Conservation (phyloP, 805 yeast species). For the Saccharomyces kudriavzevii region DNA sequence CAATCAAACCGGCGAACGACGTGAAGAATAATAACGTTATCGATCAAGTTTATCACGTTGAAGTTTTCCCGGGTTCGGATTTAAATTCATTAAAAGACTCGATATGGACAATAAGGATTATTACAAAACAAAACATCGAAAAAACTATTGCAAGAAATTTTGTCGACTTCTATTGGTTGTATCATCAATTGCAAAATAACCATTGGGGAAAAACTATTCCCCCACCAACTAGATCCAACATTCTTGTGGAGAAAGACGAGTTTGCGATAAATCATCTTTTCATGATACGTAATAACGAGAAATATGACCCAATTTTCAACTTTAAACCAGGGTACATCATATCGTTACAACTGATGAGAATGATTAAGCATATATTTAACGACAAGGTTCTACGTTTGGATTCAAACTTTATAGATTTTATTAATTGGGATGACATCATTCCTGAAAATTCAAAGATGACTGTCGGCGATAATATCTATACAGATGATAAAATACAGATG, state of each 20-base stretch:
- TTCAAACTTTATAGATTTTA: constrained; percentile 54
- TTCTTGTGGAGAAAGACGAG: constrained; percentile 57
- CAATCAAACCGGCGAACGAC: background rate
- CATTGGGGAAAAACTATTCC: constrained; percentile 88
- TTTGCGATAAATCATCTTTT: constrained; percentile 77
- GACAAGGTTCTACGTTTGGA: constrained; percentile 72
- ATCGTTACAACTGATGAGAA: background rate
- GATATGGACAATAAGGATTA: background rate
- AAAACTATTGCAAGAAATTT: constrained; percentile 49
- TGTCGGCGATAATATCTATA: background rate
- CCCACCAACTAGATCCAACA: constrained; percentile 61
- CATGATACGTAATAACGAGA: constrained; percentile 67
- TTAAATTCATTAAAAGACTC: background rate
- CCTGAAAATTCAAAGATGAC: background rate
- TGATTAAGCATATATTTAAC: constrained; percentile 28
- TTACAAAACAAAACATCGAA: background rate
- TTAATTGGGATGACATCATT: constrained; percentile 32
- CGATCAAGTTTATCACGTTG: background rate
- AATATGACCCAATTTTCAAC: constrained; percentile 43
- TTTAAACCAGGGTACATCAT: background rate
- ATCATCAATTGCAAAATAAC: constrained; percentile 71
- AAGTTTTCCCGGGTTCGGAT: background rate
- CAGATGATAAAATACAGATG: background rate
- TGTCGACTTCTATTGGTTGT: constrained; percentile 87
- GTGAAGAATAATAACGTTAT: background rate